These are phyloP conservation scores for Cucurbita argyrosperma DNA, from an alignment of 306 rosid genomes.

Conservation along the genomic window DNA sequence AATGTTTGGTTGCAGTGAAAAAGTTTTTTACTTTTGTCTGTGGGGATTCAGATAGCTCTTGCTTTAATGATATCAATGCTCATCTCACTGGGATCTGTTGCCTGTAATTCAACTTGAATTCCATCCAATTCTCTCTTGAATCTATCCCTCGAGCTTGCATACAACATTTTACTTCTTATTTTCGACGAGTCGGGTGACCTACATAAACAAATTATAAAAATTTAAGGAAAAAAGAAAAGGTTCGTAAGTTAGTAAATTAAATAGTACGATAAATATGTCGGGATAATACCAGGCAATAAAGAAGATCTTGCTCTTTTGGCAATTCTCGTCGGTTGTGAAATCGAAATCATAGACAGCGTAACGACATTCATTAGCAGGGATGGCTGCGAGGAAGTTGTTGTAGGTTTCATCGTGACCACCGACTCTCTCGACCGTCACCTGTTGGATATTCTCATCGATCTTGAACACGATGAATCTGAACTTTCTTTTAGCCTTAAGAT, in stretches of 20 bases:
- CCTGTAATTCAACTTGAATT: slow-evolving; percentile 10
- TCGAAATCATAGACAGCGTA: slow-evolving; percentile 10
- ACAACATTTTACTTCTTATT: slow-evolving; percentile 11
- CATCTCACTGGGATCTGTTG: slow-evolving; percentile 10
- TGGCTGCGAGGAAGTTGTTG: not conserved
- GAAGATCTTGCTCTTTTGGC: slow-evolving; percentile 9
- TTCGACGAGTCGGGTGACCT: slow-evolving; percentile 7
- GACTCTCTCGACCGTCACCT: not conserved
- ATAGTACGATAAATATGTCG: too few species aligned
- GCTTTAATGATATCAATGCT: slow-evolving; percentile 2
- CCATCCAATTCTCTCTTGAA: slow-evolving; percentile 13
- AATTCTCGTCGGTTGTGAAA: not conserved
- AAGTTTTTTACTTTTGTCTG: not conserved
- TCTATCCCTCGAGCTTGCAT: slow-evolving; percentile 4
- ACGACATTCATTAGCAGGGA: slow-evolving; percentile 6
- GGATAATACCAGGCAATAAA: not conserved
- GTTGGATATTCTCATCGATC: slow-evolving; percentile 11
- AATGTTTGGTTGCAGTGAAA: too few species aligned
- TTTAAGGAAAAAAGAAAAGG: not conserved
- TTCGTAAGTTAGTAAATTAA: too few species aligned
- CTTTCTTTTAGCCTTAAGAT: slow-evolving; percentile 5
- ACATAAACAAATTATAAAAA: not conserved
- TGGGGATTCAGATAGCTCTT: slow-evolving; percentile 2
- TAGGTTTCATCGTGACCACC: not conserved
- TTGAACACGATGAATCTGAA: slow-evolving; percentile 8